Conservation (phyloP, 129 eudicot genomes). For the Tagetes erecta region DNA sequence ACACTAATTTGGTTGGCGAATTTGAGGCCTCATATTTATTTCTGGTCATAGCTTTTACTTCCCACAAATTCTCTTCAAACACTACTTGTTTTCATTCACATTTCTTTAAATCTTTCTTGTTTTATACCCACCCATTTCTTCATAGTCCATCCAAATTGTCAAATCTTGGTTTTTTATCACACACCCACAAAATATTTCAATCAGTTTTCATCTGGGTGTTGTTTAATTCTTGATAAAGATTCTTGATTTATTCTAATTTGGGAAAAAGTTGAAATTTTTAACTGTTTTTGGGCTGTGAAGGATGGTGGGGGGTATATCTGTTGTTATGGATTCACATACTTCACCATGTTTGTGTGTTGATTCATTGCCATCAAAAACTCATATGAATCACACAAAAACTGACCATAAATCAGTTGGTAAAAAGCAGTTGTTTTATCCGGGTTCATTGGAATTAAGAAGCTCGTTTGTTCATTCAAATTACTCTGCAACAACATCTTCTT, state of each 20-base stretch:
- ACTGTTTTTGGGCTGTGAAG: constrained; percentile 23
- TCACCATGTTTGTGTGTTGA: constrained; percentile 79
- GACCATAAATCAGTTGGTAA: constrained; percentile 45
- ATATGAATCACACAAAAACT: constrained; percentile 38
- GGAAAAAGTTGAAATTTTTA: constrained; percentile 16
- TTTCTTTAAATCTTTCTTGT: constrained; percentile 14
- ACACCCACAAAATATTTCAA: constrained; percentile 40
- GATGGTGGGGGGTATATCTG: constrained; percentile 80
- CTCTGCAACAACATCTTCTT: constrained; percentile 40
- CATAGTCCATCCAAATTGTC: constrained; percentile 37
- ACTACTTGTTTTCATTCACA: constrained; percentile 20
- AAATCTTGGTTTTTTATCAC: constrained; percentile 34
- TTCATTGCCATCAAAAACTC: constrained; percentile 47
- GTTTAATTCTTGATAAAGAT: constrained; percentile 26
- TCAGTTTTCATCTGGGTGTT: constrained; percentile 38
- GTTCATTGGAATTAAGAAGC: constrained; percentile 55
- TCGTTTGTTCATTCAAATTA: constrained; percentile 52
- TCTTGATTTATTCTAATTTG: constrained; percentile 13
- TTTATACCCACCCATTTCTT: constrained; percentile 46
- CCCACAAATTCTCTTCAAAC: constrained; percentile 21
- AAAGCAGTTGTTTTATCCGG: constrained; percentile 42
- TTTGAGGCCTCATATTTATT: constrained; percentile 51
- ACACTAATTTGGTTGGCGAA: constrained; percentile 35
- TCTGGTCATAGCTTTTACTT: constrained; percentile 46
- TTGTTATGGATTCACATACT: constrained; percentile 71